Percentiles rank a stretch among this genome's conserved stretches.
phyloP scores from a whole-genome alignment of 495 filamentous ascomycete species.

The Bathelium albidoporum region DNA sequence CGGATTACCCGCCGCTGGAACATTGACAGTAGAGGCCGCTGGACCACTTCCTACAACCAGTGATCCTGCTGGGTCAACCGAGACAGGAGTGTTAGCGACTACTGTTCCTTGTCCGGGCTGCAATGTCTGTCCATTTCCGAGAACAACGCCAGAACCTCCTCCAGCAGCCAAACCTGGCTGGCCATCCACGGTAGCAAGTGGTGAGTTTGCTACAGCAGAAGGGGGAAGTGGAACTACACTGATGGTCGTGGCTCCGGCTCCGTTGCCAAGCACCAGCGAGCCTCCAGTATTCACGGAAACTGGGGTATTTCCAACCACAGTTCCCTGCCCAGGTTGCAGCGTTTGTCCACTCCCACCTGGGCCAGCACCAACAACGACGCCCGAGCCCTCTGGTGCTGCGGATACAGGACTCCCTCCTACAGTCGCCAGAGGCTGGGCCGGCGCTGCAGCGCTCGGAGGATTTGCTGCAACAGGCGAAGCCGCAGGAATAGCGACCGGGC shows the following conservation, averaged over 20 bases:
- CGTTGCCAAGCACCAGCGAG: not conserved
- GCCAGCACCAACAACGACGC: not conserved
- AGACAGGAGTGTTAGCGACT: not conserved
- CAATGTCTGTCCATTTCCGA: not conserved
- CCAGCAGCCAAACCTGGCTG: not conserved
- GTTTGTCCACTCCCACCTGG: not conserved
- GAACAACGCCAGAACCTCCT: not conserved
- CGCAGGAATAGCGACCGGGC: not conserved
- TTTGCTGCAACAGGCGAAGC: not conserved
- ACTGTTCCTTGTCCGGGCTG: not conserved
- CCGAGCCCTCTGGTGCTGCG: not conserved
- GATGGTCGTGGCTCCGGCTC: not conserved
- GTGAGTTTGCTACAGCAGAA: not conserved
- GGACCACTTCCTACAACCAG: not conserved
- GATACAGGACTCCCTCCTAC: not conserved
- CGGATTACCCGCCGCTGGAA: not conserved
- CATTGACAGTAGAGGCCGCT: not conserved
- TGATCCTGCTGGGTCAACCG: not conserved
- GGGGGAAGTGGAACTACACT: not conserved
- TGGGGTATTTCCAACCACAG: not conserved
- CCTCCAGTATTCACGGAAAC: not conserved
- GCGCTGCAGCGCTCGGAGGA: not conserved
- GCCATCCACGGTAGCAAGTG: not conserved
- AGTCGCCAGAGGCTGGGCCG: not conserved
- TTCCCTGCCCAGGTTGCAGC: not conserved